Conservation (phyloP, 352 stramenopile species). For the Phytophthora idaei region DNA sequence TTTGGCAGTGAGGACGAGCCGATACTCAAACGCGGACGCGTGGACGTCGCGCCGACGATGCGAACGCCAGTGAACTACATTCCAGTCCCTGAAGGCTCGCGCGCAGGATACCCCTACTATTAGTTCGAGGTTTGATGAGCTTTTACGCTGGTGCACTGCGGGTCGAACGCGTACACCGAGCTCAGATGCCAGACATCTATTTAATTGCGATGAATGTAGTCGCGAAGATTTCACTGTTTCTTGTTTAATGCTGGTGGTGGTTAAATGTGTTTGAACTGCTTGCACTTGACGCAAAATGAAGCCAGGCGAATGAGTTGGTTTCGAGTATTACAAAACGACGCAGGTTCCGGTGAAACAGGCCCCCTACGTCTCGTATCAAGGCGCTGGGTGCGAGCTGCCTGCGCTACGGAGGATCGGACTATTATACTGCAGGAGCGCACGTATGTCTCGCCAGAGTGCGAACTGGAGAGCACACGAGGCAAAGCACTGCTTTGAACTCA, state of each 20-base stretch:
- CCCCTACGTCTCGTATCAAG: no score
- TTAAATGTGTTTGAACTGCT: neutral
- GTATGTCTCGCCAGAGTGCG: no score
- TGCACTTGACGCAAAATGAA: neutral
- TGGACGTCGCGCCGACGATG: constrained; percentile 31
- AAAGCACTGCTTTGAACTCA: no score
- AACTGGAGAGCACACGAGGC: no score
- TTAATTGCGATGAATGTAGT: constrained; percentile 37
- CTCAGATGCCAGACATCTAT: constrained; percentile 26
- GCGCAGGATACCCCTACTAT: constrained; percentile 31
- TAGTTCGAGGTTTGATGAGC: constrained; percentile 13
- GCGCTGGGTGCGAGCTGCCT: no score
- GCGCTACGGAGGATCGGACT: no score
- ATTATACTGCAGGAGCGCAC: no score
- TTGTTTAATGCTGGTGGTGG: neutral
- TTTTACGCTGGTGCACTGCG: constrained; percentile 16
- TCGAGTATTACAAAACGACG: no score
- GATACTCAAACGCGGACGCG: constrained; percentile 37
- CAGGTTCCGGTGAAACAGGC: no score
- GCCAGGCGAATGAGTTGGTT: no score
- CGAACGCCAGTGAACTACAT: constrained; percentile 26
- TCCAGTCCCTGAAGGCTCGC: constrained; percentile 19
- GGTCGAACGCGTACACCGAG: constrained; percentile 34
- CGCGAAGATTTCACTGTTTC: constrained; percentile 7
- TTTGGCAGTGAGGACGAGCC: constrained; percentile 39